A percentile compares a stretch with the other conserved stretches of the same genome.
These are phyloP conservation scores for Volutella citrinella DNA, from an alignment of 2,329 filamentous ascomycete species.

Conservation along the genomic window DNA sequence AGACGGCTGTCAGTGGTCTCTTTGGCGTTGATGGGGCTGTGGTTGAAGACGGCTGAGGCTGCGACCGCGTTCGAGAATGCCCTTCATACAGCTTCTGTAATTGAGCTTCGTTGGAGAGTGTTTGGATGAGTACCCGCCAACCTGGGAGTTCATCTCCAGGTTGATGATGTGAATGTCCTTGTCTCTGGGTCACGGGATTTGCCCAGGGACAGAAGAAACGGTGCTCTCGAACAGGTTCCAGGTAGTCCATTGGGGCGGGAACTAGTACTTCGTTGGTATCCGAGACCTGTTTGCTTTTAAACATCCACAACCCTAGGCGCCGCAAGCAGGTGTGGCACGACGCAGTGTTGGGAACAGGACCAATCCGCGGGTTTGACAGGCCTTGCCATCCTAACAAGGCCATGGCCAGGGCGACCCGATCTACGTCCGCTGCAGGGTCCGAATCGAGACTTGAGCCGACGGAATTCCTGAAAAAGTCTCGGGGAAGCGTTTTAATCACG, in stretches of 20 bases:
- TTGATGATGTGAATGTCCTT: slow-evolving; percentile 29
- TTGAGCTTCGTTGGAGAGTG: slow-evolving; percentile 57
- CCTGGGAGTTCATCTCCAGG: slow-evolving; percentile 41
- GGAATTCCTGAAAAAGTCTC: slow-evolving; percentile 51
- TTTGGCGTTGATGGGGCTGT: slow-evolving; percentile 20
- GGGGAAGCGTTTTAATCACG: slow-evolving; percentile 48
- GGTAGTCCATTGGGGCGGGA: slow-evolving; percentile 60
- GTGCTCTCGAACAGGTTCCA: slow-evolving; percentile 71
- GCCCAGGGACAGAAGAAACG: slow-evolving; percentile 84
- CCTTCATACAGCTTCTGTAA: slow-evolving; percentile 40
- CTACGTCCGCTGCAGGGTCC: slow-evolving; percentile 35
- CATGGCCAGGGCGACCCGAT: slow-evolving; percentile 63
- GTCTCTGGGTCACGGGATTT: slow-evolving; percentile 59
- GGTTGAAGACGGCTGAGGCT: slow-evolving; percentile 7
- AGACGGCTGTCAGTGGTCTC: slow-evolving; percentile 14
- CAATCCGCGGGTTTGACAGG: slow-evolving; percentile 50
- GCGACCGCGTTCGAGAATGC: slow-evolving; percentile 19
- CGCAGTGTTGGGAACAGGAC: slow-evolving; percentile 68
- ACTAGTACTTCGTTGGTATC: slow-evolving; percentile 50
- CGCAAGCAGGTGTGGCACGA: slow-evolving; percentile 85
- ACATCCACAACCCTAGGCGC: slow-evolving; percentile 90
- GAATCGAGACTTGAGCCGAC: slow-evolving; percentile 29
- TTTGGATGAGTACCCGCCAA: slow-evolving; percentile 54
- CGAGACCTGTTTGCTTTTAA: slow-evolving; percentile 69
- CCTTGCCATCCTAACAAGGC: slow-evolving; percentile 76